These are phyloP conservation scores for Pseudisothecium myosuroides DNA, from an alignment of 225 moss, liverwort and hornwort species.

Conservation along the genomic window DNA sequence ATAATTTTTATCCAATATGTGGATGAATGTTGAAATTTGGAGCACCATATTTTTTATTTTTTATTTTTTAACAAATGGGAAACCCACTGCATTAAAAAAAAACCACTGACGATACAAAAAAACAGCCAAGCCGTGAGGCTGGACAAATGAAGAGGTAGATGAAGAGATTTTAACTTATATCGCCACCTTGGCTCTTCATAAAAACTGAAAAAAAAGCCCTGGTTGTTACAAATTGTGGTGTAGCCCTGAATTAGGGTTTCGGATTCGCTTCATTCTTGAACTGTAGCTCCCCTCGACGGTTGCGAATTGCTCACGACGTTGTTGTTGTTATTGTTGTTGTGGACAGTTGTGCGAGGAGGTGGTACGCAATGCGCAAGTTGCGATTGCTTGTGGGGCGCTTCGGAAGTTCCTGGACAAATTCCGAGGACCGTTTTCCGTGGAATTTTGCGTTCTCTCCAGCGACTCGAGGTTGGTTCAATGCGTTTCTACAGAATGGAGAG, in stretches of 20 bases:
- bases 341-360: background rate
- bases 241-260: background rate
- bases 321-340: background rate
- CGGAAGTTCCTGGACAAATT: background rate
- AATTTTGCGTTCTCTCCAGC: background rate
- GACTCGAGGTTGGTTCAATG: background rate
- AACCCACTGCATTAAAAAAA: too few relatives aligned
- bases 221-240: too few relatives aligned
- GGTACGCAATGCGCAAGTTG: conserved; percentile 11
- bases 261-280: background rate
- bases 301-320: background rate
- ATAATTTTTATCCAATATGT: too few relatives aligned
- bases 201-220: too few relatives aligned
- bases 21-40: too few relatives aligned
- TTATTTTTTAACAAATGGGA: too few relatives aligned
- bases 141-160: too few relatives aligned
- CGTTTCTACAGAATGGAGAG: background rate
- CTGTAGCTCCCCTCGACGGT: background rate
- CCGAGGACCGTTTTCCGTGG: background rate
- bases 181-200: too few relatives aligned
- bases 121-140: too few relatives aligned
- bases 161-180: too few relatives aligned
- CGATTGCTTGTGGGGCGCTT: background rate
- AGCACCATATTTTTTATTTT: too few relatives aligned
- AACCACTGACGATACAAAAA: too few relatives aligned